A percentile compares a stretch with the other conserved stretches of the same genome.
Conservation (phyloP, 2,329 filamentous ascomycete genomes). For the Coniosporium tulheliwenetii region DNA sequence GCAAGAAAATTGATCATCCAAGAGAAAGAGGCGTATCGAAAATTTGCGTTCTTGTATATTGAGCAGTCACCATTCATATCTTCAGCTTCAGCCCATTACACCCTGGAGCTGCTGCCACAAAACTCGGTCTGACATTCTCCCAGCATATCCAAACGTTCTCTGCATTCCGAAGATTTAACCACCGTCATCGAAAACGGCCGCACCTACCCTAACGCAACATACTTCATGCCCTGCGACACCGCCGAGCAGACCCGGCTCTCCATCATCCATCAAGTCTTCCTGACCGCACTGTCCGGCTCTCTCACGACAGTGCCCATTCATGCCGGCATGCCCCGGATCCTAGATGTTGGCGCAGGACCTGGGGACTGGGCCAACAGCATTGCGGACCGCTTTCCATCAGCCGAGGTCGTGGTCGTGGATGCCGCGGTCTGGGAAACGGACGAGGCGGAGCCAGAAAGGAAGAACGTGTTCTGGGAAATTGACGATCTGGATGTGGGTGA, state of each 20-base stretch:
- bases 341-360: conserved; percentile 31
- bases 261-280: conserved; percentile 47
- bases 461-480: conserved; percentile 16
- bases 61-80: no score
- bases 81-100: no score
- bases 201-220: conserved; percentile 43
- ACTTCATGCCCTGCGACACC: conserved; percentile 53
- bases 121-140: no score
- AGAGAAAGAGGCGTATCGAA: no score
- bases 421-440: conserved; percentile 34
- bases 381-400: conserved; percentile 24
- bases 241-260: conserved; percentile 47
- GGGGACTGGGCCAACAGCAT: conserved; percentile 35
- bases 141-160: conserved; percentile 15
- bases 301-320: conserved; percentile 18
- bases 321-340: conserved; percentile 13
- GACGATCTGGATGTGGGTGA: conserved; percentile 19
- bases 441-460: conserved; percentile 23
- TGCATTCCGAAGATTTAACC: conserved; percentile 33
- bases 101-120: no score
- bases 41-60: no score
- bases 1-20: no score
- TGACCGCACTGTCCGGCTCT: conserved; percentile 20
- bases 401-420: conserved; percentile 34
- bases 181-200: conserved; percentile 45